phyloP scores from a whole-genome alignment of 805 yeast species.

The Starmerella khaoyaiensis region DNA sequence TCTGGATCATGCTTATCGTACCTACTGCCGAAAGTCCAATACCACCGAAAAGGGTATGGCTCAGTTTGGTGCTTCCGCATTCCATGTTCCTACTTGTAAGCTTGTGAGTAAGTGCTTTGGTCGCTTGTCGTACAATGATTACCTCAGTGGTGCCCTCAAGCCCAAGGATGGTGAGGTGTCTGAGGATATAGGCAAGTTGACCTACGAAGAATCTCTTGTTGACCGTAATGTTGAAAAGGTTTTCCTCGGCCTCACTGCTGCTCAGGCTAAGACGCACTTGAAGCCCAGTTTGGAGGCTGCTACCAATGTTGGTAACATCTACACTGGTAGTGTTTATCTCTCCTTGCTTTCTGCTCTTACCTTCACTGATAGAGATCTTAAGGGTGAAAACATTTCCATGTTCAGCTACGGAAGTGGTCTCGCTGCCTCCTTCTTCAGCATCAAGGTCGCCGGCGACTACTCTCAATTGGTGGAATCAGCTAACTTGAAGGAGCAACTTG shows the following conservation, averaged over 20 bases:
- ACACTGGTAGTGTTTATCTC: slow-evolving; percentile 87
- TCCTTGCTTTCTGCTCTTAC: slow-evolving; percentile 70
- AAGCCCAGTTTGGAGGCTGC: slow-evolving; percentile 73
- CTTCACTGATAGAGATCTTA: slow-evolving; percentile 57
- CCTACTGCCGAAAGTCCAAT: slow-evolving; percentile 47
- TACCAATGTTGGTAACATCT: slow-evolving; percentile 96
- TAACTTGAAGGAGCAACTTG: slow-evolving; percentile 55
- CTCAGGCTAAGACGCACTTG: slow-evolving; percentile 51
- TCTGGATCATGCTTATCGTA: slow-evolving; percentile 69
- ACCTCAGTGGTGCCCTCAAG: slow-evolving; percentile 50
- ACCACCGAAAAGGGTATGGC: slow-evolving; percentile 43
- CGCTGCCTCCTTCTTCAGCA: slow-evolving; percentile 79
- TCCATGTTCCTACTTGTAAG: slow-evolving; percentile 98
- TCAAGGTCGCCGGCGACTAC: slow-evolving; percentile 70
- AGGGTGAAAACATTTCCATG: slow-evolving; percentile 61
- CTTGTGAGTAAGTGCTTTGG: slow-evolving; percentile 87
- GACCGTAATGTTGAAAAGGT: slow-evolving; percentile 77
- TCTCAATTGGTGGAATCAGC: slow-evolving; percentile 36
- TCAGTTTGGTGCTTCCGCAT: slow-evolving; percentile 80
- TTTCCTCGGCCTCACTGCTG: slow-evolving; percentile 67
- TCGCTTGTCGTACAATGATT: slow-evolving; percentile 81
- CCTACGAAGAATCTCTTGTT: slow-evolving; percentile 64
- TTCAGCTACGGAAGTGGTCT: slow-evolving; percentile 98
- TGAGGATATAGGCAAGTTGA: slow-evolving; percentile 41
- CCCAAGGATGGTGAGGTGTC: slow-evolving; percentile 41